phyloP scores from a whole-genome alignment of 139 green algal genomes.

The Nannochloris sp. region DNA sequence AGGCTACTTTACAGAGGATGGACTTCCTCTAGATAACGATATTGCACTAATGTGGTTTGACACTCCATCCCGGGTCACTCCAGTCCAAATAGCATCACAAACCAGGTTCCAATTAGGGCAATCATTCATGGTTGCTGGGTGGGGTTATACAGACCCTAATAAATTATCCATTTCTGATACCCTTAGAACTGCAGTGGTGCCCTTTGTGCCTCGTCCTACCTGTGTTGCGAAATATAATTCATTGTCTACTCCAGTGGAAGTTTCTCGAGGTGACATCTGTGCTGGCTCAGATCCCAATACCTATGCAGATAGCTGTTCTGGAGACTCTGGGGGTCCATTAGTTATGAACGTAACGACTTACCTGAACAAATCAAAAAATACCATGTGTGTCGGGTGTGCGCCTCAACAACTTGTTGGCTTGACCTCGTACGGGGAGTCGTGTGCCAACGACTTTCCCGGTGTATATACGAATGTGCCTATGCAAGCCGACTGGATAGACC shows the following conservation, averaged over 20 bases:
- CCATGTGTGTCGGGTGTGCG: too few relatives aligned
- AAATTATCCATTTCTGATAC: neutral
- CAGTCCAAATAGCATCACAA: neutral
- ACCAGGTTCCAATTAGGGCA: neutral
- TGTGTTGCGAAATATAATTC: neutral
- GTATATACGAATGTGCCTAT: neutral
- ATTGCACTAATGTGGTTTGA: neutral
- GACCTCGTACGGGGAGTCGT: neutral
- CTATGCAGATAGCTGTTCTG: neutral
- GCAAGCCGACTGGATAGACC: neutral
- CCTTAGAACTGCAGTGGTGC: neutral
- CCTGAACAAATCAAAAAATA: neutral
- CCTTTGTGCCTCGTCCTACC: neutral
- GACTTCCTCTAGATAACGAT: neutral
- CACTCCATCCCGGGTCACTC: neutral
- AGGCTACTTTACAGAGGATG: neutral
- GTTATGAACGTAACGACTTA: neutral
- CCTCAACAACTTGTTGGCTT: neutral
- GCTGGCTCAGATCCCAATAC: neutral
- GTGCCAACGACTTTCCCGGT: neutral
- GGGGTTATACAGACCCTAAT: neutral
- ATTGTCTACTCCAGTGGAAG: neutral
- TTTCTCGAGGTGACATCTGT: neutral
- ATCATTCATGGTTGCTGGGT: neutral
- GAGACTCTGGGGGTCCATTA: neutral